Percentiles rank a stretch among this genome's conserved stretches.
These are phyloP conservation scores for Catenaria anguillulae DNA, from an alignment of 371 early-diverging fungal species.

Conservation along the genomic window DNA sequence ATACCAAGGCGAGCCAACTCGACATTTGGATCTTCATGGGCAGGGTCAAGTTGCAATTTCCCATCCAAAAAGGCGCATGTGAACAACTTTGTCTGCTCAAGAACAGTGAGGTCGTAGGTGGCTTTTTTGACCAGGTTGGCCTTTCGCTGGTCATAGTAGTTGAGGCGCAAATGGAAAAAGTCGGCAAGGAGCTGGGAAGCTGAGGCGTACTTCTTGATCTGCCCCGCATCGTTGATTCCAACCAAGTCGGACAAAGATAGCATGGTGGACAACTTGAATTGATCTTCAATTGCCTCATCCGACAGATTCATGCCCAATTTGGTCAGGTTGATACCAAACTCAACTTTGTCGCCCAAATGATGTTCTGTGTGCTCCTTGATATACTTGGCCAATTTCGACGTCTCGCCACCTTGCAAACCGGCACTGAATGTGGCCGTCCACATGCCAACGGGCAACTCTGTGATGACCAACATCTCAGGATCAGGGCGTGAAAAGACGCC, in stretches of 20 bases:
- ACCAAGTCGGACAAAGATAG: conserved; percentile 87
- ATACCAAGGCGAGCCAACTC: conserved; percentile 64
- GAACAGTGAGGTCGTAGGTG: conserved; percentile 50
- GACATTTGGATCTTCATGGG: conserved; percentile 64
- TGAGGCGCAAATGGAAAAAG: conserved; percentile 78
- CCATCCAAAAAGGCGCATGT: conserved; percentile 80
- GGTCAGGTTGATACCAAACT: conserved; percentile 67
- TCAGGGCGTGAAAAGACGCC: conserved; percentile 59
- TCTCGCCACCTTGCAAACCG: conserved; percentile 54
- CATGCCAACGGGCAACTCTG: conserved; percentile 85
- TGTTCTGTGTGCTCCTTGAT: conserved; percentile 68
- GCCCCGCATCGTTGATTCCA: conserved; percentile 88
- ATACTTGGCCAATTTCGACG: conserved; percentile 50
- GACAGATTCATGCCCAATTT: conserved; percentile 54
- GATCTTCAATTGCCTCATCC: conserved; percentile 60
- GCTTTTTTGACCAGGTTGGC: conserved; percentile 52
- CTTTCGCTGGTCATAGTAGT: conserved; percentile 89
- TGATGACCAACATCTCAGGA: conserved; percentile 64
- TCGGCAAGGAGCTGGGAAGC: conserved; percentile 80
- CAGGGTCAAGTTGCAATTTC: conserved; percentile 68
- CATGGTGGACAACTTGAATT: conserved; percentile 59
- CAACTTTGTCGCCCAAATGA: too few species aligned
- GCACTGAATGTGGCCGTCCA: conserved; percentile 97
- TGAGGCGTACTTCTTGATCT: conserved; percentile 68
- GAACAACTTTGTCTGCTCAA: conserved; percentile 89